Base-by-base conservation (phyloP, 176 grass and related monocot genomes). In the Microstegium vimineum region DNA sequence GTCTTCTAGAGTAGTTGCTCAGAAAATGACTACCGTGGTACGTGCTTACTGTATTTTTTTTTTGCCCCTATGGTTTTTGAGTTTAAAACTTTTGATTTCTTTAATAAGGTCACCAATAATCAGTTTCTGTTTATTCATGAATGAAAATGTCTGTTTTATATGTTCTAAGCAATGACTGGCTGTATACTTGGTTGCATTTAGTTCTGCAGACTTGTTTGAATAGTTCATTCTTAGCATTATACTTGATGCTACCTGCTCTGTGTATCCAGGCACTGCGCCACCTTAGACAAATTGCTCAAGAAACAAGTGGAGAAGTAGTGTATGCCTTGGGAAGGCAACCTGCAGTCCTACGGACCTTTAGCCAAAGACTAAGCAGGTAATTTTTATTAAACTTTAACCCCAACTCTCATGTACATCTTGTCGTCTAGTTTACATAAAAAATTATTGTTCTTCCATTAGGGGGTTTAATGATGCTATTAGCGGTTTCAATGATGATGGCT, bases 211-310 rank as follows among this genome's bases (percentile, higher is more conserved):
- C 8, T 13, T 42, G 10, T 30, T 73, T 34, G 26, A 16, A 62
- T 77, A 78, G 4, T 70, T 71, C 27, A 54, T 76, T 70, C 25
- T 63, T 35, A 25, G 14, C 25, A 76, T 7, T 81, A 11, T 85
- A 54, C 16, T 85, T 75, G 6, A 62, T 84, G 35, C 14, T 47
- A 85, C 62, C 66, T 78, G 60, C 76, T 45, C 7, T 71, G 40
- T 82, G 49, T 74, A 83, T 95, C 13, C 90, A 99, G 96, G 96
- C 93, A 82, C 85, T 99, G 68, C 89, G 85, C 26, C 91, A 99
- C 75, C 85, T 99, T 62, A 99, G 91, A 86, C 96, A 99, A 86
- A 95, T 99, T 77, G 96, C 96, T 88, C 96, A 93, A 76, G 96
- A 99, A 77, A 91, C 86, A 51, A 95, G 88, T 75, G 96, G 93